These are phyloP conservation scores for Coemansia sp. DNA, from an alignment of 192 early-diverging fungal species.

Conservation along the genomic window DNA sequence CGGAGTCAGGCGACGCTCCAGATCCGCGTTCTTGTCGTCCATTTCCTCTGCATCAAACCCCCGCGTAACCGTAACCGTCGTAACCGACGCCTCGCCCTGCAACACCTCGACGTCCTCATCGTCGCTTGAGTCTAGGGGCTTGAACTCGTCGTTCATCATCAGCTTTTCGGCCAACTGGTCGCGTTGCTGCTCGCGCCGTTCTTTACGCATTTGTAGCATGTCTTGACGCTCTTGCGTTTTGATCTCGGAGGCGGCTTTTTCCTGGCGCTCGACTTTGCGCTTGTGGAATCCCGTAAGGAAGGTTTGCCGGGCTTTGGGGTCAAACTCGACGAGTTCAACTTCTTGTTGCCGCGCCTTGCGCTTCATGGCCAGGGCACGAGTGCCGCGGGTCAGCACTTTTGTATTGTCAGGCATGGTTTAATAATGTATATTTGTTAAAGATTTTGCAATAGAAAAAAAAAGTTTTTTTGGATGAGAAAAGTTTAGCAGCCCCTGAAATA, in stretches of 20 bases:
- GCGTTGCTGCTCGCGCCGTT: conserved; percentile 58
- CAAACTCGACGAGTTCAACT: conserved; percentile 64
- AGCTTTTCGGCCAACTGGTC: conserved; percentile 58
- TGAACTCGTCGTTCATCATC: conserved; percentile 18
- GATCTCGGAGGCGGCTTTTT: conserved; percentile 53
- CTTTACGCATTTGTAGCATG: conserved; percentile 51
- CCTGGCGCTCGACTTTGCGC: conserved; percentile 69
- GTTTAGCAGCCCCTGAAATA: neutral
- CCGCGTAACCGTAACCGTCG: conserved; percentile 70
- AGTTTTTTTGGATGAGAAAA: neutral
- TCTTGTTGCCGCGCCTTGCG: conserved; percentile 63
- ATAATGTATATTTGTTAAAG: too few relatives aligned
- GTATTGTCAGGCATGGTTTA: conserved; percentile 54
- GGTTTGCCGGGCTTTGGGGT: conserved; percentile 62
- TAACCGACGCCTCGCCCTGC: conserved; percentile 57
- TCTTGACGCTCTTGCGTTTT: conserved; percentile 60
- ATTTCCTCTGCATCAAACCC: conserved; percentile 58
- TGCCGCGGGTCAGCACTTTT: conserved; percentile 59
- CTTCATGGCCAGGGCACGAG: conserved; percentile 67
- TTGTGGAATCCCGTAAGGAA: conserved; percentile 79
- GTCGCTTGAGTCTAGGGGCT: conserved; percentile 2
- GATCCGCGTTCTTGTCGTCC: conserved; percentile 12
- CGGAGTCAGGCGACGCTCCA: conserved; percentile 29
- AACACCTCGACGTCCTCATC: conserved; percentile 58
- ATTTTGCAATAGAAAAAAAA: neutral